These are phyloP conservation scores for Geranium incanum DNA, from an alignment of 441 rosid genomes.

Conservation along the genomic window DNA sequence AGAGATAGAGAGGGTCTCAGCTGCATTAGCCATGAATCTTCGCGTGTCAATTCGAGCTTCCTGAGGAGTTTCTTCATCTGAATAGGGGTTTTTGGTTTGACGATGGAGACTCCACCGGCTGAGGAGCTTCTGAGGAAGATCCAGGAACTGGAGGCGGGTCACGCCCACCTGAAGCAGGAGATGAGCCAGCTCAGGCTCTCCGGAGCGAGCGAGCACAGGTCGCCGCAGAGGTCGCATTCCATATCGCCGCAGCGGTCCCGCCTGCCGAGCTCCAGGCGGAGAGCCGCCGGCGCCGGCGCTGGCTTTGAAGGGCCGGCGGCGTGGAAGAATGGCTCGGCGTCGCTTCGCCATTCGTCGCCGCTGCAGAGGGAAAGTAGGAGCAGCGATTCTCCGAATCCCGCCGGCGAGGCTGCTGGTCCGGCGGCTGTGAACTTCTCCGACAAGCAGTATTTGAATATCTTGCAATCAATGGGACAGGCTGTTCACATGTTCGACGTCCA, in stretches of 20 bases:
- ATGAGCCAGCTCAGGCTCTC: conserved; percentile 61
- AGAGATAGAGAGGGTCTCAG: not conserved
- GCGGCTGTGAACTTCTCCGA: conserved; percentile 55
- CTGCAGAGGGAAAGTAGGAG: conserved; percentile 60
- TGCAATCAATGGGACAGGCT: conserved; percentile 90
- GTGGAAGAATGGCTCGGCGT: conserved; percentile 52
- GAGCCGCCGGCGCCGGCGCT: conserved; percentile 22
- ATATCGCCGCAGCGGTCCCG: conserved; percentile 60
- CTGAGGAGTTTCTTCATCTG: not conserved
- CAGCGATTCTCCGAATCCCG: conserved; percentile 21
- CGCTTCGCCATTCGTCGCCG: conserved; percentile 73
- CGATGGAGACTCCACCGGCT: conserved; percentile 59
- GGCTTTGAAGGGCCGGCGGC: conserved; percentile 22
- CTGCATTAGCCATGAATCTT: not conserved
- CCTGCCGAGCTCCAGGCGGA: conserved; percentile 32
- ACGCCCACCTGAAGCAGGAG: conserved; percentile 67
- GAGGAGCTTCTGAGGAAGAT: conserved; percentile 78
- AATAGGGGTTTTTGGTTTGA: not conserved
- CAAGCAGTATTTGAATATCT: conserved; percentile 67
- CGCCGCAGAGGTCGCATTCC: conserved; percentile 68
- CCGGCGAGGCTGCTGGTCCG: conserved; percentile 32
- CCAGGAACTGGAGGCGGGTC: conserved; percentile 81
- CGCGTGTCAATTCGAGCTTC: not conserved
- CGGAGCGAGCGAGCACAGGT: conserved; percentile 21
- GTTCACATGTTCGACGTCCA: conserved; percentile 64